phyloP scores from a whole-genome alignment of 345 rosid species.

The Hypericum perforatum region DNA sequence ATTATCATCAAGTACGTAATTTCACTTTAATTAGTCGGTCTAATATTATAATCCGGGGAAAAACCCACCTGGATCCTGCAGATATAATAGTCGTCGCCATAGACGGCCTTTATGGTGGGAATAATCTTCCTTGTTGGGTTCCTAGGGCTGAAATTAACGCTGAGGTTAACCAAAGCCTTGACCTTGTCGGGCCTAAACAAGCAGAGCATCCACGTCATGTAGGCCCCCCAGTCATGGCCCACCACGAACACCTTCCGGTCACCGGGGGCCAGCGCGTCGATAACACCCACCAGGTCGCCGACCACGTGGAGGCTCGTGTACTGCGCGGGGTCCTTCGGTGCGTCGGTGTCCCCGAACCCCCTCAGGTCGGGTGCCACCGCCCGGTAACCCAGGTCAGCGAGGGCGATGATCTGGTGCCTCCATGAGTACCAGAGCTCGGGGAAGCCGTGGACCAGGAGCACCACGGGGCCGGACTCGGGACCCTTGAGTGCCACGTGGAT shows the following conservation, averaged over 20 bases:
- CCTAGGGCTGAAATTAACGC: not conserved
- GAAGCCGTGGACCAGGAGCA: constrained; percentile 3
- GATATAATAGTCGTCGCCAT: constrained; percentile 4
- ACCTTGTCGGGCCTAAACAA: constrained; percentile 2
- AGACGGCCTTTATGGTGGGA: not conserved
- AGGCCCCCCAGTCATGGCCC: not conserved
- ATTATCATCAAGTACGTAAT: too few relatives aligned
- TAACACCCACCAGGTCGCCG: constrained; percentile 45
- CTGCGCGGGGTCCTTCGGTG: not conserved
- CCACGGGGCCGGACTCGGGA: not conserved
- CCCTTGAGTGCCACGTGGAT: not conserved
- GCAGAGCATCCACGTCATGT: not conserved
- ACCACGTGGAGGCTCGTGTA: constrained; percentile 25
- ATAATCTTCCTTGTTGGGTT: not conserved
- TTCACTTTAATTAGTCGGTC: not conserved
- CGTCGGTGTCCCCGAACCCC: constrained; percentile 9
- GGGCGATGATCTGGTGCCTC: not conserved
- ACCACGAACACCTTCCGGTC: constrained; percentile 2
- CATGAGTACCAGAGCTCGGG: constrained; percentile 4
- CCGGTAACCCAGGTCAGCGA: not conserved
- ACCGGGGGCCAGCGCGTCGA: constrained; percentile 22
- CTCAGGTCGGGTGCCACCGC: constrained; percentile 2
- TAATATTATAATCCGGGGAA: not conserved
- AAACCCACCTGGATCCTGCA: constrained; percentile 1
- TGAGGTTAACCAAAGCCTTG: constrained; percentile 2